These are phyloP conservation scores for Phaeotremella fagi DNA, from an alignment of 768 basidiomycete species.

Conservation along the genomic window DNA sequence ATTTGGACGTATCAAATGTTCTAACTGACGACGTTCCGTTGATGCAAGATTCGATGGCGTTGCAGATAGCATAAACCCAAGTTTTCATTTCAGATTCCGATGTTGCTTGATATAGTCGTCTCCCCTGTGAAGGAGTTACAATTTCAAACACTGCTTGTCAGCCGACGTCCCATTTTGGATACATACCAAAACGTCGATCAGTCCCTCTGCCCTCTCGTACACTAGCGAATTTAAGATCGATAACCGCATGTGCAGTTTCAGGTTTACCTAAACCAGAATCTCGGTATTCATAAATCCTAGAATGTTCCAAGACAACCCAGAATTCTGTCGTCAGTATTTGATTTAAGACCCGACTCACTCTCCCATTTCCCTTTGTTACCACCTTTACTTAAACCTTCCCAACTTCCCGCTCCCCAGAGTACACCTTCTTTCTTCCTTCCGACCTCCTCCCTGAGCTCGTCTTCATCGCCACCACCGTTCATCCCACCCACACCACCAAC, in stretches of 20 bases:
- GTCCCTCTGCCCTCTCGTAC: constrained; percentile 46
- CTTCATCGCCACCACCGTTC: constrained; percentile 31
- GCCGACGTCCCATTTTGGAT: background rate
- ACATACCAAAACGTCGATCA: constrained; percentile 42
- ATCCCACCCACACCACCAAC: constrained; percentile 26
- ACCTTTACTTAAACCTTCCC: constrained; percentile 42
- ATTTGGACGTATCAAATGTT: constrained; percentile 38
- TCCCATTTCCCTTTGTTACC: constrained; percentile 44
- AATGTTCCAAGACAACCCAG: constrained; percentile 47
- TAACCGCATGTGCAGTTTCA: constrained; percentile 37
- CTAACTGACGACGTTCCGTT: constrained; percentile 45
- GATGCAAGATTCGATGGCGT: constrained; percentile 47
- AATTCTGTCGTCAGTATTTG: constrained; percentile 21
- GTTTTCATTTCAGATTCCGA: constrained; percentile 46
- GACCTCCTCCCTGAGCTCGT: constrained; percentile 31
- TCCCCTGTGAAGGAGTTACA: constrained; percentile 43
- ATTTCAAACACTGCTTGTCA: constrained; percentile 42
- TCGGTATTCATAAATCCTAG: constrained; percentile 46
- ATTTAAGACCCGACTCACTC: constrained; percentile 27
- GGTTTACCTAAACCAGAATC: constrained; percentile 32
- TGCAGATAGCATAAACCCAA: constrained; percentile 47
- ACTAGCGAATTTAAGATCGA: constrained; percentile 47
- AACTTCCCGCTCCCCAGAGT: constrained; percentile 43
- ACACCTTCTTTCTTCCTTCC: constrained; percentile 48
- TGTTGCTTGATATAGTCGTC: constrained; percentile 45